Evolutionary conservation across 1,139 yeast genomes (phyloP).

Genomic region (Pichia sp.): DNA sequence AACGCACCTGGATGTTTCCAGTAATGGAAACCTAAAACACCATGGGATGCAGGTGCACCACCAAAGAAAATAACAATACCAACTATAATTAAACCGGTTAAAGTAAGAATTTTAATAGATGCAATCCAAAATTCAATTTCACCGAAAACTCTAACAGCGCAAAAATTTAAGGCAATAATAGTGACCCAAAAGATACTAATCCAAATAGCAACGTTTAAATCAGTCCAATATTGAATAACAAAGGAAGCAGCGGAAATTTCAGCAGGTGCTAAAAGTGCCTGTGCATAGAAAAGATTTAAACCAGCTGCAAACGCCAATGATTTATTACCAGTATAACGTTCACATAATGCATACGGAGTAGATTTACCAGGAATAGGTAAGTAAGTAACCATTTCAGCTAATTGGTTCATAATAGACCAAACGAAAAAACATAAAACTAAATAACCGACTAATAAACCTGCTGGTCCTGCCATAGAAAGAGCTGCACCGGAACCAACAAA

Average conservation of each 20-base stretch:
- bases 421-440: slow-evolving; percentile 39
- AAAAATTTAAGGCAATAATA: slow-evolving; percentile 37
- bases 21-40: slow-evolving; percentile 51
- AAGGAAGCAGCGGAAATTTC: slow-evolving; percentile 50
- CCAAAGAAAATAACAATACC: slow-evolving; percentile 39
- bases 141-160: slow-evolving; percentile 47
- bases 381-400: slow-evolving; percentile 63
- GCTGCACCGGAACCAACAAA: slow-evolving; percentile 63
- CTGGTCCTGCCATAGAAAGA: slow-evolving; percentile 57
- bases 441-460: slow-evolving; percentile 55
- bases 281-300: slow-evolving; percentile 45
- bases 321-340: slow-evolving; percentile 29
- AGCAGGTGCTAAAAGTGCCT: slow-evolving; percentile 43
- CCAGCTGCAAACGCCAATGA: slow-evolving; percentile 41
- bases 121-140: slow-evolving; percentile 52
- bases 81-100: slow-evolving; percentile 32
- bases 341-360: slow-evolving; percentile 30
- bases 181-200: slow-evolving; percentile 42
- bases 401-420: slow-evolving; percentile 51
- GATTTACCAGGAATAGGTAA: slow-evolving; percentile 38
- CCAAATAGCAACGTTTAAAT: slow-evolving; percentile 39
- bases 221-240: slow-evolving; percentile 55
- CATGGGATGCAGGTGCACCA: slow-evolving; percentile 35
- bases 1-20: slow-evolving; percentile 62
- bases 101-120: slow-evolving; percentile 35